Percentiles rank a stretch among this genome's conserved stretches.
Evolutionary conservation across 495 filamentous ascomycete species (phyloP).

Genomic region (Penicillium antarcticum): DNA sequence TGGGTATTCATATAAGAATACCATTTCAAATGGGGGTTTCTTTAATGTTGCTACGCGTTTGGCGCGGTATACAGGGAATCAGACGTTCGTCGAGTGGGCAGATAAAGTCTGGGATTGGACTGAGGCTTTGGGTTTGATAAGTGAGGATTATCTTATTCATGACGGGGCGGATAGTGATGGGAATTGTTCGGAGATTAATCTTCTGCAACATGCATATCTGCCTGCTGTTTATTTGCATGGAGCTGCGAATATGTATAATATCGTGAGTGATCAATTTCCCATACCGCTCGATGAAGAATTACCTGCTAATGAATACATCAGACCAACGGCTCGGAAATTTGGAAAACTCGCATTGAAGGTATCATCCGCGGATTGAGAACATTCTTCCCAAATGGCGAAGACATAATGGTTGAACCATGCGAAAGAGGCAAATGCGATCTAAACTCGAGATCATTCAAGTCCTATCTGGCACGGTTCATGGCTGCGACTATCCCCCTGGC

Average conservation of each 20-base stretch:
- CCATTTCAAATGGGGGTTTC: slow-evolving; percentile 72
- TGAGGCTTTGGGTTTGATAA: slow-evolving; percentile 54
- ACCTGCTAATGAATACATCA: too few species aligned
- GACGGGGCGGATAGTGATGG: slow-evolving; percentile 55
- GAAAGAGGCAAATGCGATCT: slow-evolving; percentile 56
- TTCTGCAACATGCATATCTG: slow-evolving; percentile 63
- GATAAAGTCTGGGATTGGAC: slow-evolving; percentile 68
- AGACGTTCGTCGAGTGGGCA: slow-evolving; percentile 70
- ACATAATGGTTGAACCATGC: slow-evolving; percentile 59
- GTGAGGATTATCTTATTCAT: slow-evolving; percentile 51
- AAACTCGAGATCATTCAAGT: slow-evolving; percentile 78
- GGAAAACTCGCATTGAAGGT: slow-evolving; percentile 52
- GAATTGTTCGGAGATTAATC: slow-evolving; percentile 40
- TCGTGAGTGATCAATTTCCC: too few species aligned
- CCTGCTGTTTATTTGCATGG: slow-evolving; percentile 63
- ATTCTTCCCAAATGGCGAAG: slow-evolving; percentile 44
- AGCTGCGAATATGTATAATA: slow-evolving; percentile 71
- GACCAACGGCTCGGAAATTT: slow-evolving; percentile 54
- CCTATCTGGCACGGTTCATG: slow-evolving; percentile 75
- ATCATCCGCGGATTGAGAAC: slow-evolving; percentile 51
- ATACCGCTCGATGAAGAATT: too few species aligned
- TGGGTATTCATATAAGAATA: slow-evolving; percentile 75
- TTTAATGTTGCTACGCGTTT: slow-evolving; percentile 73
- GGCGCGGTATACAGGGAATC: slow-evolving; percentile 68
- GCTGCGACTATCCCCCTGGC: slow-evolving; percentile 59